Conservation (phyloP, 1,139 yeast genomes). For the Magnusiomyces suaveolens region DNA sequence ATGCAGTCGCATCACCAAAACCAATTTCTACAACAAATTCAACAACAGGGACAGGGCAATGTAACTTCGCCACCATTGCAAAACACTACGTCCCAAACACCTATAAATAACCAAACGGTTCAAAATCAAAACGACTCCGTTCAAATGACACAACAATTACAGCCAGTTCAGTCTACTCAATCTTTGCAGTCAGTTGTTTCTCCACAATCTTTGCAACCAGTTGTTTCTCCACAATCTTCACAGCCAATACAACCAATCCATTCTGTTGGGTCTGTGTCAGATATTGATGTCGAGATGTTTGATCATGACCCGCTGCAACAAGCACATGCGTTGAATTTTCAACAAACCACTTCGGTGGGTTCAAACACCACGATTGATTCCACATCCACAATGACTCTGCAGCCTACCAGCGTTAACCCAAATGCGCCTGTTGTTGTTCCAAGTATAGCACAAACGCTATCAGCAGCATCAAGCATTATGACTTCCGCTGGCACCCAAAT, state of each 20-base stretch:
- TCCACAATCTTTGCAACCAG: background rate
- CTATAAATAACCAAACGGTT: background rate
- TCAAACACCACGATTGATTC: background rate
- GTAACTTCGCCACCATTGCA: background rate
- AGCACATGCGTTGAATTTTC: background rate
- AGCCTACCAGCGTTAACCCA: background rate
- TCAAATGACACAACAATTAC: background rate
- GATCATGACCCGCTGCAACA: background rate
- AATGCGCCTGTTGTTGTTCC: background rate
- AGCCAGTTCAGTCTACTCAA: background rate
- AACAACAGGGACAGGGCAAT: background rate
- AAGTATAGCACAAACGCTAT: background rate
- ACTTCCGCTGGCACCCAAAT: background rate
- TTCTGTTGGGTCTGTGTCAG: background rate
- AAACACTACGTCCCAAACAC: background rate
- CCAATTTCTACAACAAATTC: background rate
- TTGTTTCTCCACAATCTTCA: background rate
- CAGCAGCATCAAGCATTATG: background rate
- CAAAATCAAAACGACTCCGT: background rate
- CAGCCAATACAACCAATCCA: background rate
- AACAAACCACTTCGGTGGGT: background rate
- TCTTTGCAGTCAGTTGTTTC: background rate
- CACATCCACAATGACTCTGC: background rate
- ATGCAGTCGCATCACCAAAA: background rate
- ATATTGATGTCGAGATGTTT: background rate